phyloP scores from a whole-genome alignment of 2,329 filamentous ascomycete genomes.

The Blumeria hordei region DNA sequence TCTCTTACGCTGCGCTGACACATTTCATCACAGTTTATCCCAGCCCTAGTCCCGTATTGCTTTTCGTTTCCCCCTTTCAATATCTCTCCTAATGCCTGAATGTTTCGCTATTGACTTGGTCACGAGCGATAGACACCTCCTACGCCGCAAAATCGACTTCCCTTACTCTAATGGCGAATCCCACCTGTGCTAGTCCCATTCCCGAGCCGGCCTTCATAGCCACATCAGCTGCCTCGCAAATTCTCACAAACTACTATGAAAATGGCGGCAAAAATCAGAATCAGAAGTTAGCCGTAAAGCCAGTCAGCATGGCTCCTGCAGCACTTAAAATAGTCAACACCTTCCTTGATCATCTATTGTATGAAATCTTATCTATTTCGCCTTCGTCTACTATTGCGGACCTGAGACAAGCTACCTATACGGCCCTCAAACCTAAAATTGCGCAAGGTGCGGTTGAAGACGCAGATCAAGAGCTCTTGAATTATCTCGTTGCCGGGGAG shows the following conservation, averaged over 20 bases:
- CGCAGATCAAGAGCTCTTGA: constrained; percentile 66
- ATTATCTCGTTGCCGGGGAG: constrained; percentile 60
- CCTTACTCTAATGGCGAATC: too few species aligned
- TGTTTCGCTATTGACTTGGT: too few species aligned
- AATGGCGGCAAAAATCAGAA: constrained; percentile 45
- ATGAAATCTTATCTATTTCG: constrained; percentile 63
- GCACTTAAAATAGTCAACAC: constrained; percentile 64
- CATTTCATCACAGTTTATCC: too few species aligned
- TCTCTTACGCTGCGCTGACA: too few species aligned
- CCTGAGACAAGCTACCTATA: constrained; percentile 59
- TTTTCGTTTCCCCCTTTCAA: too few species aligned
- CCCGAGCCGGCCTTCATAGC: constrained; percentile 77
- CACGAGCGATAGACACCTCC: too few species aligned
- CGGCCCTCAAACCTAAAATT: constrained; percentile 72
- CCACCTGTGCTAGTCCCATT: constrained; percentile 10
- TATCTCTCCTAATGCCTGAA: too few species aligned
- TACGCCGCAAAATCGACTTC: too few species aligned
- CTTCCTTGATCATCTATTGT: constrained; percentile 83
- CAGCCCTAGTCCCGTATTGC: too few species aligned
- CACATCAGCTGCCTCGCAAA: constrained; percentile 65
- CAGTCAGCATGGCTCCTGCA: constrained; percentile 45
- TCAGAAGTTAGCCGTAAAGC: constrained; percentile 38
- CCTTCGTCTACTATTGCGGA: constrained; percentile 52
- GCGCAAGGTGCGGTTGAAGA: constrained; percentile 64
- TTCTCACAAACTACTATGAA: constrained; percentile 73